Conservation (phyloP, 2,329 filamentous ascomycete species). For the Hypoxylon sp. region DNA sequence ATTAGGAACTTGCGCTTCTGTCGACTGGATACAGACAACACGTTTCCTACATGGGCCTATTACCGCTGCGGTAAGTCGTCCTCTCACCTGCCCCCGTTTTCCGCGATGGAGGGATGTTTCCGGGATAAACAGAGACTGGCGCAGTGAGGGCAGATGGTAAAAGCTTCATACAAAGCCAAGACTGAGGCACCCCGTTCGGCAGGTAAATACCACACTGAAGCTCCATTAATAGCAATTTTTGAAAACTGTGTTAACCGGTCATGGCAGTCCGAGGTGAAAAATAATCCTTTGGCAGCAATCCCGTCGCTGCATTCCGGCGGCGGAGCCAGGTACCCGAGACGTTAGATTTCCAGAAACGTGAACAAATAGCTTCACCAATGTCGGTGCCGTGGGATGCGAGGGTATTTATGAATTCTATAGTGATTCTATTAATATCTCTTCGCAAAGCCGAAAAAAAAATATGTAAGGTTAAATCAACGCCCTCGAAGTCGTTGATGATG, state of each 20-base stretch:
- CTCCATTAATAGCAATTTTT: conserved; percentile 23
- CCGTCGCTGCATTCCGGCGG: conserved; percentile 9
- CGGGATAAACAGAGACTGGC: conserved; percentile 27
- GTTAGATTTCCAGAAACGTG: conserved; percentile 7
- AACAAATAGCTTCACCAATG: conserved; percentile 20
- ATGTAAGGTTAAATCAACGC: not conserved
- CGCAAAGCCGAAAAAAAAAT: not conserved
- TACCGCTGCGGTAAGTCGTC: not conserved
- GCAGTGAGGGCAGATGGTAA: conserved; percentile 3
- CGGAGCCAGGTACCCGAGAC: conserved; percentile 25
- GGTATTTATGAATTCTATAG: conserved; percentile 9
- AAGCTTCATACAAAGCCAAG: conserved; percentile 23
- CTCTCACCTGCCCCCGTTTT: conserved; percentile 4
- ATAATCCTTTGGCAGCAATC: conserved; percentile 1
- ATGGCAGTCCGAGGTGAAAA: too few relatives aligned
- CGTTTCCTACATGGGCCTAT: conserved; percentile 13
- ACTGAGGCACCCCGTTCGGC: not conserved
- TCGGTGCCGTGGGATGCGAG: conserved; percentile 11
- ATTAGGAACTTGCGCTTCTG: conserved; percentile 14
- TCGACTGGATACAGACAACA: conserved; percentile 1
- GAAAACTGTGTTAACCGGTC: too few relatives aligned
- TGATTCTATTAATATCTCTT: too few relatives aligned
- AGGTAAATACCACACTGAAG: conserved; percentile 4
- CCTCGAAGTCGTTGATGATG: not conserved
- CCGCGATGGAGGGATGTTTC: conserved; percentile 22